Percentiles rank a stretch among this genome's conserved stretches.
Conservation (phyloP, 495 filamentous ascomycete genomes). For the Hypoxylon trugodes region DNA sequence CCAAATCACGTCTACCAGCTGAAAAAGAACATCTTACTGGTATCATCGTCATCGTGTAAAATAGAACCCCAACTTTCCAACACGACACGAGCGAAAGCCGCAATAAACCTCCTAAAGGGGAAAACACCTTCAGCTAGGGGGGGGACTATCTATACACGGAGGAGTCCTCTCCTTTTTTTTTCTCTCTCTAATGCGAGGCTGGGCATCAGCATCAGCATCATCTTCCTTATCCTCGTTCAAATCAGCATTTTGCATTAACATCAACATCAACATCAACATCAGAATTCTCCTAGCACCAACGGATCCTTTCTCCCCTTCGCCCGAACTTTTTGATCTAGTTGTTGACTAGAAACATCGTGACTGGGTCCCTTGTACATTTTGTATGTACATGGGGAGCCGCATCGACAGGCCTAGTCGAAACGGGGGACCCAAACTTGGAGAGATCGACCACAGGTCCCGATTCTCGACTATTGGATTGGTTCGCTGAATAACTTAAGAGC, state of each 20-base stretch:
- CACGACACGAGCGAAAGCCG: constrained; percentile 18
- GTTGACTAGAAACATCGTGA: too few relatives aligned
- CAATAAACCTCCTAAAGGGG: constrained; percentile 11
- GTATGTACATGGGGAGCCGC: constrained; percentile 36
- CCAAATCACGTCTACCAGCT: constrained; percentile 27
- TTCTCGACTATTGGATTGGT: constrained; percentile 38
- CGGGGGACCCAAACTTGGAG: constrained; percentile 37
- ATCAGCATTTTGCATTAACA: too few relatives aligned
- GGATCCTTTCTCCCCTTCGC: background rate
- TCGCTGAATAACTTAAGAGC: constrained; percentile 32
- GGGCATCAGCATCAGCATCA: constrained; percentile 17
- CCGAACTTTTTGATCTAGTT: too few relatives aligned
- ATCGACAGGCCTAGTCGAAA: constrained; percentile 39
- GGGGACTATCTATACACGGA: too few relatives aligned
- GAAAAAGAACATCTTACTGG: background rate
- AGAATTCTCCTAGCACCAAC: constrained; percentile 6
- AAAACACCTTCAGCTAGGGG: constrained; percentile 2
- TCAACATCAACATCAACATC: background rate
- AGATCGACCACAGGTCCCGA: constrained; percentile 38
- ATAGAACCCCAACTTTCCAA: constrained; percentile 1
- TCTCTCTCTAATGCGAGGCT: too few relatives aligned
- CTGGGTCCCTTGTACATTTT: constrained; percentile 20
- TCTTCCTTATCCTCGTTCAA: too few relatives aligned
- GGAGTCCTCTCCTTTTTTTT: constrained; percentile 4
- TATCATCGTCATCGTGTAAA: constrained; percentile 21